phyloP scores from a whole-genome alignment of 805 yeast species.

The Ogataea glucozyma region DNA sequence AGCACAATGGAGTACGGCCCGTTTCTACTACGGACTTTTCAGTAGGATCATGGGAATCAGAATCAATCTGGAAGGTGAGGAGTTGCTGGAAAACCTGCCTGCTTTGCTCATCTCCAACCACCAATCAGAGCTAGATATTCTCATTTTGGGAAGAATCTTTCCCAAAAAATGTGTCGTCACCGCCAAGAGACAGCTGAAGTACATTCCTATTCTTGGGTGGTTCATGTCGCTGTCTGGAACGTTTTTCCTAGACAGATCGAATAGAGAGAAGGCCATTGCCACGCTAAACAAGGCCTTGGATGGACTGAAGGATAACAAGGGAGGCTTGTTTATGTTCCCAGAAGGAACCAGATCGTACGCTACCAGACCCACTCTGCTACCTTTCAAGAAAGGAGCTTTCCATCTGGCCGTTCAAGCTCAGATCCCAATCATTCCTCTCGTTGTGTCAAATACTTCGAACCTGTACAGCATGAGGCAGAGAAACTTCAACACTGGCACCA shows the following conservation, averaged over 20 bases:
- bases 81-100: slow-evolving; percentile 59
- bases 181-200: slow-evolving; percentile 81
- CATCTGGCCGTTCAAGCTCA: slow-evolving; percentile 93
- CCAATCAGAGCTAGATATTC: slow-evolving; percentile 85
- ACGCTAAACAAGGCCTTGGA: slow-evolving; percentile 72
- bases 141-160: slow-evolving; percentile 78
- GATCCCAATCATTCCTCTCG: slow-evolving; percentile 86
- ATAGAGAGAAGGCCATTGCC: slow-evolving; percentile 70
- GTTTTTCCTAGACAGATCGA: slow-evolving; percentile 82
- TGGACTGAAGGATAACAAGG: slow-evolving; percentile 58
- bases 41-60: slow-evolving; percentile 66
- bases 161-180: slow-evolving; percentile 91
- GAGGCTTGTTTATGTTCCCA: slow-evolving; percentile 88
- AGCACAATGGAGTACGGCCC: slow-evolving; percentile 88
- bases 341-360: slow-evolving; percentile 95
- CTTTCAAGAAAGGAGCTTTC: slow-evolving; percentile 97
- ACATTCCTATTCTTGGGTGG: slow-evolving; percentile 93
- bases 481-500: slow-evolving; percentile 75
- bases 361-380: slow-evolving; percentile 65
- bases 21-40: slow-evolving; percentile 69
- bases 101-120: slow-evolving; percentile 85
- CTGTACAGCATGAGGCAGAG: slow-evolving; percentile 60
- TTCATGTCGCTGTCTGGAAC: slow-evolving; percentile 92
- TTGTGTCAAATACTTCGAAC: slow-evolving; percentile 81
- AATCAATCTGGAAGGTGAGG: slow-evolving; percentile 67